These are phyloP conservation scores for Arxiozyma bovina DNA, from an alignment of 1,139 yeast species.

Conservation along the genomic window DNA sequence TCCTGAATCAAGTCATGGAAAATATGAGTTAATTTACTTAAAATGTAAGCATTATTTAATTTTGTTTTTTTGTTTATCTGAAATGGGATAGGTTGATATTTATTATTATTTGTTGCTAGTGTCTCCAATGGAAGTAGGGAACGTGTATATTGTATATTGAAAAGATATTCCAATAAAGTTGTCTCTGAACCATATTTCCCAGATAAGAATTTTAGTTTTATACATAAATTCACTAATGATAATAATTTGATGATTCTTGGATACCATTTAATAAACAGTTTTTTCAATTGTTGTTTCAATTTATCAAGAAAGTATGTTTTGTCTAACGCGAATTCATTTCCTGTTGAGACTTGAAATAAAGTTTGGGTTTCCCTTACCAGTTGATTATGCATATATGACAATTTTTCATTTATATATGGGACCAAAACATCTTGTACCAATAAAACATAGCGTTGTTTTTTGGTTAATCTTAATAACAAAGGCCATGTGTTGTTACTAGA, in stretches of 20 bases:
- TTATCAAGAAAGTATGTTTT: no score
- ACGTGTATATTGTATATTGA: conserved; percentile 63
- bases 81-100: not conserved
- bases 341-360: not conserved
- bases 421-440: conserved; percentile 56
- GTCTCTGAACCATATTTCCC: conserved; percentile 56
- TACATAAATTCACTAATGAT: conserved; percentile 46
- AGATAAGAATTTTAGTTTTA: conserved; percentile 59
- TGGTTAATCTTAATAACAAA: conserved; percentile 34
- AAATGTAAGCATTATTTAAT: not conserved
- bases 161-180: conserved; percentile 50
- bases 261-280: conserved; percentile 46
- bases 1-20: conserved; percentile 16
- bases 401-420: conserved; percentile 62
- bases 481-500: not conserved
- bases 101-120: conserved; percentile 13
- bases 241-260: conserved; percentile 49
- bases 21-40: not conserved
- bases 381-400: conserved; percentile 44
- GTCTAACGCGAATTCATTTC: not conserved
- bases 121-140: conserved; percentile 39
- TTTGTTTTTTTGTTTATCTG: not conserved
- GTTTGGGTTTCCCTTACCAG: not conserved
- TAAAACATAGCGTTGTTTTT: conserved; percentile 48
- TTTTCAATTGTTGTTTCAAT: conserved; percentile 11